phyloP scores from a whole-genome alignment of 495 filamentous ascomycete genomes.

The Penicillium canariense region DNA sequence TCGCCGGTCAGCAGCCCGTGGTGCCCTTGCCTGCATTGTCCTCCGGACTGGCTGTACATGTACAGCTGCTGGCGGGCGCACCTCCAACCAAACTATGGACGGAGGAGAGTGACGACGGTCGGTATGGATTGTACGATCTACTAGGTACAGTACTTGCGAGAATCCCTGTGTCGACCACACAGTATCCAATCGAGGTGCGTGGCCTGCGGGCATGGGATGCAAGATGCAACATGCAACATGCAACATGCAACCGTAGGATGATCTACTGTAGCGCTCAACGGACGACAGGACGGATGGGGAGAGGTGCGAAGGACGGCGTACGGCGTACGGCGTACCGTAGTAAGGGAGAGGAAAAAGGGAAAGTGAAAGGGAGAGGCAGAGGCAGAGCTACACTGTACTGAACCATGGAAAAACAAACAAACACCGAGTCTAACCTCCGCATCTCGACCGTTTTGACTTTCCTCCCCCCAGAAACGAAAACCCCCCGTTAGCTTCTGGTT shows the following conservation, averaged over 20 bases:
- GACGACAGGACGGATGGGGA: no score
- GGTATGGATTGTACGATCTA: neutral
- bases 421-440: neutral
- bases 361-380: no score
- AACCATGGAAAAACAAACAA: neutral
- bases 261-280: slow-evolving; percentile 15
- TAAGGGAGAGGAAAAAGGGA: no score
- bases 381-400: neutral
- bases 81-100: neutral
- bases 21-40: neutral
- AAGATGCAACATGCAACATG: no score
- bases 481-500: no score
- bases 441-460: neutral
- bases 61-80: neutral
- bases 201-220: slow-evolving; percentile 7
- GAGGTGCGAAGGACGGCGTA: no score
- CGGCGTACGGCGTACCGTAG: no score
- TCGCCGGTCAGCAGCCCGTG: neutral
- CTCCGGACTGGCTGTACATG: neutral
- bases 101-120: neutral
- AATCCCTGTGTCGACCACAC: neutral
- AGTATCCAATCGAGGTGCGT: neutral
- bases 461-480: neutral
- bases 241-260: slow-evolving; percentile 29
- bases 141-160: neutral